phyloP scores from a whole-genome alignment of 1,284 basidiomycete genomes.

The Trichosporon sp. region DNA sequence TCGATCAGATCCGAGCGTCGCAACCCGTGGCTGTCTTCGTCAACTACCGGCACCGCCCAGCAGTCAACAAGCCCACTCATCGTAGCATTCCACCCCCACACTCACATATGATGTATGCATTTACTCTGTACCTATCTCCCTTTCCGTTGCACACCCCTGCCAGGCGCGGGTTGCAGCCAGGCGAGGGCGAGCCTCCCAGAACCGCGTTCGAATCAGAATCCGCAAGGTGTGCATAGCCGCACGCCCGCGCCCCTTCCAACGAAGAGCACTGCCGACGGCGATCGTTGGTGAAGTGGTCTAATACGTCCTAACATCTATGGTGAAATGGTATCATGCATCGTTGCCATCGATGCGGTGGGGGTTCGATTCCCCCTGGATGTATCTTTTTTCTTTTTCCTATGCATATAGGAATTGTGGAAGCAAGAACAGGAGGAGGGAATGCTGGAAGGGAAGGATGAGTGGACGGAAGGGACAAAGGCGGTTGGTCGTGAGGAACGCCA shows the following conservation, averaged over 20 bases:
- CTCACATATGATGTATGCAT: neutral
- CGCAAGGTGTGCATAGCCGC: neutral
- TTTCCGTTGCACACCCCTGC: no score
- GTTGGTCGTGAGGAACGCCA: slow-evolving; percentile 8
- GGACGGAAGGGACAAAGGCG: neutral
- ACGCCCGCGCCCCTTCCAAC: neutral
- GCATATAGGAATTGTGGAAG: neutral
- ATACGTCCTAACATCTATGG: slow-evolving; percentile 14
- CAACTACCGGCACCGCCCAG: no score
- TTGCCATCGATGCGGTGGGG: slow-evolving; percentile 19
- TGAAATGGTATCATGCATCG: slow-evolving; percentile 20
- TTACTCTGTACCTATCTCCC: neutral
- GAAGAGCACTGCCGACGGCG: neutral
- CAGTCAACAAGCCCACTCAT: no score
- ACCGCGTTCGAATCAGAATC: neutral
- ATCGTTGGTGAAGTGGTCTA: neutral
- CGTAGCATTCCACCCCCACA: no score
- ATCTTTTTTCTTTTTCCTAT: neutral
- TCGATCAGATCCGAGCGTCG: no score
- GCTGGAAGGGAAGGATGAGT: neutral
- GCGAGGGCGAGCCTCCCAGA: no score
- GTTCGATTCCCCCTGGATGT: slow-evolving; percentile 20
- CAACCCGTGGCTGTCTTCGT: no score
- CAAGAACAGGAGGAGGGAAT: neutral
- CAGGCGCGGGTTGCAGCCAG: no score